Evolutionary conservation across 1,284 basidiomycete genomes (phyloP).

Genomic region (Ustilago loliicola): DNA sequence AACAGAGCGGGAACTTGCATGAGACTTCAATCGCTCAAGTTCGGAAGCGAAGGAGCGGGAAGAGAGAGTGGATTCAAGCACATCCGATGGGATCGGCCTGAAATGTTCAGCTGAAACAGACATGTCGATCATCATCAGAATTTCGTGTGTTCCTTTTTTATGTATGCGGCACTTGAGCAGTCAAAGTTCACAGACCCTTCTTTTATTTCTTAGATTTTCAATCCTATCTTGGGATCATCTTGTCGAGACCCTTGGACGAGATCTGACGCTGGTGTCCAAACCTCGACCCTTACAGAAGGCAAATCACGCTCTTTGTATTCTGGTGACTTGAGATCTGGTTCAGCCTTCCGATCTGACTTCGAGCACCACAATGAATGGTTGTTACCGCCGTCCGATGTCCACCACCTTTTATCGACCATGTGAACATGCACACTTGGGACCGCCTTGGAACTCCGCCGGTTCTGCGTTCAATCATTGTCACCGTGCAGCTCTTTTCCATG

Average conservation of each 20-base stretch:
- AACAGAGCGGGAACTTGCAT: background rate
- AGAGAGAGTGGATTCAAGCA: background rate
- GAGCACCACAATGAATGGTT: too few species aligned
- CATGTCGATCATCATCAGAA: conserved; percentile 29
- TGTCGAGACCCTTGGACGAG: too few species aligned
- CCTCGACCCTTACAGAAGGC: too few species aligned
- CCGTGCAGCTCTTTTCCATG: conserved; percentile 1
- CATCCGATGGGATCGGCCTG: conserved; percentile 8
- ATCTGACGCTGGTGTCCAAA: too few species aligned
- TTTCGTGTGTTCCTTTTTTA: background rate
- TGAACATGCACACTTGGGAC: conserved; percentile 8
- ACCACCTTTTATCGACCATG: conserved; percentile 8
- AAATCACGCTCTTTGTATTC: too few species aligned
- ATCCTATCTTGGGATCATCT: background rate
- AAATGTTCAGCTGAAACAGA: conserved; percentile 13
- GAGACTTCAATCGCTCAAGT: background rate
- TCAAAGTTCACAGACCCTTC: background rate
- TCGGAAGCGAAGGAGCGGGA: background rate
- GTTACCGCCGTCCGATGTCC: too few species aligned
- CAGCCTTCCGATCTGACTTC: too few species aligned
- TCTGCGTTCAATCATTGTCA: conserved; percentile 2
- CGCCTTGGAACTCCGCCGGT: conserved; percentile 34
- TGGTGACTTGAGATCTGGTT: too few species aligned
- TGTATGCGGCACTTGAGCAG: conserved; percentile 6
- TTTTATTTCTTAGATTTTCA: background rate